A percentile compares a stretch with the other conserved stretches of the same genome.
phyloP scores from a whole-genome alignment of 208 protist genomes.

The Trypanosoma melophagium region DNA sequence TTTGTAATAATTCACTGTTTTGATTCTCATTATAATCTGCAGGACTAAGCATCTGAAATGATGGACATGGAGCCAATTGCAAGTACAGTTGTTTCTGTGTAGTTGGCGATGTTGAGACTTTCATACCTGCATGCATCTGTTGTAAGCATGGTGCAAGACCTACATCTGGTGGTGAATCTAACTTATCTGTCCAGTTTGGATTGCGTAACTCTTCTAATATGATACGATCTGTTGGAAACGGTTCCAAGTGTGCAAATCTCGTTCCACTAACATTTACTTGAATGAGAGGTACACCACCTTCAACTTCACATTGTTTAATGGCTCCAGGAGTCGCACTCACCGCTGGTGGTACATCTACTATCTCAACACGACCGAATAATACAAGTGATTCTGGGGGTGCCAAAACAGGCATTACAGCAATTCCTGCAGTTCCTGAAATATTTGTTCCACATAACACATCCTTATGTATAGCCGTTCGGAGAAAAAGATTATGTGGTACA shows the following conservation, averaged over 20 bases:
- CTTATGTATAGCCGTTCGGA: conserved; percentile 82
- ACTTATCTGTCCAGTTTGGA: conserved; percentile 33
- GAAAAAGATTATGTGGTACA: conserved; percentile 61
- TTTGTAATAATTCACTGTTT: conserved; percentile 63
- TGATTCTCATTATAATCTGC: conserved; percentile 86
- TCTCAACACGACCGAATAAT: conserved; percentile 58
- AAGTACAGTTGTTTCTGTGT: conserved; percentile 66
- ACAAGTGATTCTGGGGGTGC: conserved; percentile 52
- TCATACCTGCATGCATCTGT: conserved; percentile 48
- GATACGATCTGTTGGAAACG: conserved; percentile 37
- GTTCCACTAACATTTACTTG: conserved; percentile 60
- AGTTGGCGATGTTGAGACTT: conserved; percentile 27
- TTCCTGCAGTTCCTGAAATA: conserved; percentile 25
- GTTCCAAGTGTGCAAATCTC: conserved; percentile 26
- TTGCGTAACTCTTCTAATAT: conserved; percentile 74
- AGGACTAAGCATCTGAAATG: conserved; percentile 71
- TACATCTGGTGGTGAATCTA: conserved; percentile 22
- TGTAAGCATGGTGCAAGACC: conserved; percentile 69
- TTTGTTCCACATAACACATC: conserved; percentile 76
- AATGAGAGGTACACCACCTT: conserved; percentile 70
- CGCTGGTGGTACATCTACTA: conserved; percentile 53
- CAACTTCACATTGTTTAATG: conserved; percentile 88
- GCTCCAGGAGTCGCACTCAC: conserved; percentile 40
- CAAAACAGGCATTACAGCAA: conserved; percentile 4
- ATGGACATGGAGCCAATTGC: conserved; percentile 63